These are phyloP conservation scores for Globisporangium acanthophoron DNA, from an alignment of 352 stramenopile species.

Conservation along the genomic window DNA sequence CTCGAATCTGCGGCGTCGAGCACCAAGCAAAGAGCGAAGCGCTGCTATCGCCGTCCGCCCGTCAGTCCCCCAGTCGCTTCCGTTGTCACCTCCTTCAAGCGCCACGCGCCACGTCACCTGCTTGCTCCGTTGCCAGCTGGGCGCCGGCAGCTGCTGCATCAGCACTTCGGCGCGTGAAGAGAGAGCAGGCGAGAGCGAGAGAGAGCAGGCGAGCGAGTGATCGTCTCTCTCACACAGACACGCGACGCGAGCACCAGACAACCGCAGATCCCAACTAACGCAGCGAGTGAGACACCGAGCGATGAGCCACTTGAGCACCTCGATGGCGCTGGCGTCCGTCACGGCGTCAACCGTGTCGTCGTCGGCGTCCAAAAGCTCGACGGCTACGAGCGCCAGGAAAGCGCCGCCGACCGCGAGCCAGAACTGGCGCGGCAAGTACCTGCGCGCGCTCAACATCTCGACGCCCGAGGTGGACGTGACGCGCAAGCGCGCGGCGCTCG, in stretches of 20 bases:
- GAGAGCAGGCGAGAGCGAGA: background rate
- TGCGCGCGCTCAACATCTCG: conserved; percentile 73
- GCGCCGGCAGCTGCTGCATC: background rate
- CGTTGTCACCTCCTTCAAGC: too few relatives aligned
- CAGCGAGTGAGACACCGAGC: background rate
- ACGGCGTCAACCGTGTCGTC: background rate
- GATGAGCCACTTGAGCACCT: background rate
- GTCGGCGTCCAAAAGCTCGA: background rate
- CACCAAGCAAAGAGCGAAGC: background rate
- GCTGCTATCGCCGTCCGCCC: too few relatives aligned
- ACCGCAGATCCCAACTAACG: background rate
- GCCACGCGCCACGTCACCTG: too few relatives aligned
- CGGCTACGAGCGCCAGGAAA: too few relatives aligned
- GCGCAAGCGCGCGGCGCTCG: conserved; percentile 3
- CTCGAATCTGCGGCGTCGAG: background rate
- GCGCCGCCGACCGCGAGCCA: conserved; percentile 15
- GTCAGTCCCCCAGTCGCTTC: too few relatives aligned
- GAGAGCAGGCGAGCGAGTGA: background rate
- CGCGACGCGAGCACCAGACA: background rate
- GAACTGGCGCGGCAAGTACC: conserved; percentile 75
- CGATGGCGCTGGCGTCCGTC: background rate
- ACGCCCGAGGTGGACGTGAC: conserved; percentile 27
- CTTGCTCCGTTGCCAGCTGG: background rate
- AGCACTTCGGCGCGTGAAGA: background rate
- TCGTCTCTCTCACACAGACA: background rate